phyloP scores from a whole-genome alignment of 1,284 basidiomycete genomes.

The Melampsora abietis-canadensis region DNA sequence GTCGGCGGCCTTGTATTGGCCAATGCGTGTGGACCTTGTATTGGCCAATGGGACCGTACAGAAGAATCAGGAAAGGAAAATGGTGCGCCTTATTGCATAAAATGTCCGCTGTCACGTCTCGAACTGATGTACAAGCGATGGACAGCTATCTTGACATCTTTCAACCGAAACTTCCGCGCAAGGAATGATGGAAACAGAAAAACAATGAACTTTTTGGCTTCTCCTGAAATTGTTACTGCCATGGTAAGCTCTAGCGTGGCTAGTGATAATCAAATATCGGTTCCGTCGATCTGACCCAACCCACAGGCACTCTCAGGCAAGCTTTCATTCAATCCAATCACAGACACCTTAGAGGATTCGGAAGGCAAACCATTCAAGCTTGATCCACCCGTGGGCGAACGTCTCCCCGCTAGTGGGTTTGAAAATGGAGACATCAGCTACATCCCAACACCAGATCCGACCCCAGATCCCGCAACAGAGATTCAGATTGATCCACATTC shows the following conservation, averaged over 20 bases:
- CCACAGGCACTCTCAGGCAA: constrained; percentile 82
- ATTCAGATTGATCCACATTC: constrained; percentile 77
- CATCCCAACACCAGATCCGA: constrained; percentile 63
- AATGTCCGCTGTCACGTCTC: background rate
- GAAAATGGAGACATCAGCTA: constrained; percentile 67
- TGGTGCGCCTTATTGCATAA: constrained; percentile 58
- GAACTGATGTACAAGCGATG: background rate
- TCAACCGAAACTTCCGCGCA: constrained; percentile 97
- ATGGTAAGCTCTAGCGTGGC: constrained; percentile 51
- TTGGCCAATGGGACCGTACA: constrained; percentile 96
- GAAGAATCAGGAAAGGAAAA: constrained; percentile 89
- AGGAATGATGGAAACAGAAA: constrained; percentile 92
- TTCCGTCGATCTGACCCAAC: background rate
- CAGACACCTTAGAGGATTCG: constrained; percentile 68
- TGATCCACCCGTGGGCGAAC: constrained; percentile 73
- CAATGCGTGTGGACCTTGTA: constrained; percentile 98
- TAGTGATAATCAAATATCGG: background rate
- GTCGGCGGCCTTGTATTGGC: constrained; percentile 90
- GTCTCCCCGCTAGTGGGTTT: constrained; percentile 81
- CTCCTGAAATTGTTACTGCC: constrained; percentile 93
- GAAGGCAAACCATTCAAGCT: constrained; percentile 69
- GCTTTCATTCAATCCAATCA: constrained; percentile 89
- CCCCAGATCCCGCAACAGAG: constrained; percentile 70
- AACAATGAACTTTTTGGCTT: constrained; percentile 98
- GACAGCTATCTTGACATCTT: constrained; percentile 88